phyloP scores from a whole-genome alignment of 306 rosid genomes.

The Sicyos baderoa region DNA sequence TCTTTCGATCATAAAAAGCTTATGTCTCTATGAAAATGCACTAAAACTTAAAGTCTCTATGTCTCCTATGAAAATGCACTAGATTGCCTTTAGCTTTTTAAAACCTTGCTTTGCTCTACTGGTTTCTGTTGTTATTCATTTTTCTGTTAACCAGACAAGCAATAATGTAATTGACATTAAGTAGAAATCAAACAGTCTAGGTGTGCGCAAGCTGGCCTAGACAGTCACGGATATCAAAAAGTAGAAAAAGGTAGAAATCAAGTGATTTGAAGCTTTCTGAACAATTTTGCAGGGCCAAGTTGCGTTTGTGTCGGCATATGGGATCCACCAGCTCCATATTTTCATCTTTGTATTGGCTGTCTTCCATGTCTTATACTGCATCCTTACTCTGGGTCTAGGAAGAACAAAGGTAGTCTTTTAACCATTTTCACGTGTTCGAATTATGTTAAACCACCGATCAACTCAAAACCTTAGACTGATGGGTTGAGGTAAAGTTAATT shows the following conservation, averaged over 20 bases:
- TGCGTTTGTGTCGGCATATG: slow-evolving; percentile 75
- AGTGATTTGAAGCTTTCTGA: slow-evolving; percentile 7
- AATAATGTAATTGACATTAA: background rate
- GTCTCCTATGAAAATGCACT: too few relatives aligned
- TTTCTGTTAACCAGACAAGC: background rate
- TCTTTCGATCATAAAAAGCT: too few relatives aligned
- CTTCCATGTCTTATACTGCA: slow-evolving; percentile 64
- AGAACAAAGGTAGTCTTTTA: slow-evolving; percentile 46
- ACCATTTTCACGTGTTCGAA: background rate
- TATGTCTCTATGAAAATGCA: too few relatives aligned
- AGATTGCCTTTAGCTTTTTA: too few relatives aligned
- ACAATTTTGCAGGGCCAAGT: slow-evolving; percentile 44
- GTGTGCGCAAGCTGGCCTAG: too few relatives aligned
- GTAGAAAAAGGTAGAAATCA: too few relatives aligned
- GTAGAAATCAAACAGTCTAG: slow-evolving; percentile 2
- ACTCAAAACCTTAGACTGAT: too few relatives aligned
- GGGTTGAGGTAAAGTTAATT: too few relatives aligned
- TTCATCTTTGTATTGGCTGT: slow-evolving; percentile 69
- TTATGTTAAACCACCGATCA: too few relatives aligned
- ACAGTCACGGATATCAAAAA: too few relatives aligned
- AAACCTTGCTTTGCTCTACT: background rate
- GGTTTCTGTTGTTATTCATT: background rate
- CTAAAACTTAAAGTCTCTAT: too few relatives aligned
- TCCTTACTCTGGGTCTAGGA: slow-evolving; percentile 50
- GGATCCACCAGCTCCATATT: slow-evolving; percentile 77